Evolutionary conservation across 257 asterid species (phyloP).

Genomic region (Salvia rosmarinus): DNA sequence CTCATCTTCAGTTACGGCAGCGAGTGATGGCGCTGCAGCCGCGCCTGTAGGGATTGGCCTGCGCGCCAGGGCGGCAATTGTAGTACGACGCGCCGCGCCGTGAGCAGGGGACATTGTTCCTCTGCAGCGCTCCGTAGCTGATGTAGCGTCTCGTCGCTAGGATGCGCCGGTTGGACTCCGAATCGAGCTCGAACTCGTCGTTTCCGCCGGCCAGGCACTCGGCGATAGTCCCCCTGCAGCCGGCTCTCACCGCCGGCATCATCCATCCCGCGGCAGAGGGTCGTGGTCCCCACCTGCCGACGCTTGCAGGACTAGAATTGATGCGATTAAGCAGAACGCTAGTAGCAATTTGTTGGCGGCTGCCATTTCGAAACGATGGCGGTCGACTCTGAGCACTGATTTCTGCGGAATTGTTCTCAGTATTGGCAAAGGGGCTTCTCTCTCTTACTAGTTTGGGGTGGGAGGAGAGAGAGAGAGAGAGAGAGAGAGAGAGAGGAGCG

Average conservation of each 20-base stretch:
- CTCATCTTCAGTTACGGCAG: constrained; percentile 62
- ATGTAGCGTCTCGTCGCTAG: constrained; percentile 65
- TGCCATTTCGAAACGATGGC: constrained; percentile 33
- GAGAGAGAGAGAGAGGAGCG: not conserved
- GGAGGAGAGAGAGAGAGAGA: not conserved
- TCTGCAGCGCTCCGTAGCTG: constrained; percentile 94
- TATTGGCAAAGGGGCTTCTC: not conserved
- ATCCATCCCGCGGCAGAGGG: constrained; percentile 51
- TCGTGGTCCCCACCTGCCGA: constrained; percentile 57
- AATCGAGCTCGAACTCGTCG: constrained; percentile 74
- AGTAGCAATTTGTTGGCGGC: constrained; percentile 30
- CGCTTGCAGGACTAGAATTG: constrained; percentile 33
- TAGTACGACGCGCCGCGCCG: constrained; percentile 94
- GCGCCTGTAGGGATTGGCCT: constrained; percentile 83
- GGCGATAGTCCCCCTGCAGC: constrained; percentile 59
- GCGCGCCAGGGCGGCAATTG: constrained; percentile 93
- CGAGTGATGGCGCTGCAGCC: constrained; percentile 93
- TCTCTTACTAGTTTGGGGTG: constrained; percentile 14
- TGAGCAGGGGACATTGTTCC: constrained; percentile 88
- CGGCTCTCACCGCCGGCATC: constrained; percentile 63
- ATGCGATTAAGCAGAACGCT: constrained; percentile 33
- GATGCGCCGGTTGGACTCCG: constrained; percentile 79
- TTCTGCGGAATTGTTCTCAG: constrained; percentile 16
- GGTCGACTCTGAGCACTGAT: constrained; percentile 13
- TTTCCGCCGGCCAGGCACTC: constrained; percentile 60